Evolutionary conservation across 306 rosid species (phyloP).

Genomic region (Spatholobus suberectus): DNA sequence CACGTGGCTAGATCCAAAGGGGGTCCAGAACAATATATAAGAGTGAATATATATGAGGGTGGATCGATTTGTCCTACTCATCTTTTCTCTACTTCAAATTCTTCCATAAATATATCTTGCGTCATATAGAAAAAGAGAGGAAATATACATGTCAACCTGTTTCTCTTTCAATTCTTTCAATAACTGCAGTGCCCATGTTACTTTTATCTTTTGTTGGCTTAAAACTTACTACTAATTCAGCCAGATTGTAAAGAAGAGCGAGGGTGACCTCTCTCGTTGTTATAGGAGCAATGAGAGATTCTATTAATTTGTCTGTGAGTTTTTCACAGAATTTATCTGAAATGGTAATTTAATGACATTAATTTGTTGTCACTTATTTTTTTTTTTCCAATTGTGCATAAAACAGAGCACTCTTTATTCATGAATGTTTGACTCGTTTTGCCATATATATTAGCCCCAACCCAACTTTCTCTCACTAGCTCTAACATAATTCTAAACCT

Average conservation of each 20-base stretch:
- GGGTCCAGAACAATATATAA: too few species aligned
- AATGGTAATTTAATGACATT: conserved; percentile 50
- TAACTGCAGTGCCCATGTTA: conserved; percentile 30
- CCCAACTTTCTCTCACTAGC: conserved; percentile 60
- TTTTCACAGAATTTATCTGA: conserved; percentile 45
- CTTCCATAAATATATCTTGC: background rate
- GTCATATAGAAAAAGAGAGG: background rate
- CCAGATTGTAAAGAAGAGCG: conserved; percentile 36
- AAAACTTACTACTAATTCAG: conserved; percentile 34
- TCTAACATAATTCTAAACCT: conserved; percentile 56
- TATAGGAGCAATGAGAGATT: background rate
- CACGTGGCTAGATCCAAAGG: too few species aligned
- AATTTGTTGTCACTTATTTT: conserved; percentile 25
- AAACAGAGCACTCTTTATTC: conserved; percentile 53
- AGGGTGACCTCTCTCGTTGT: conserved; percentile 35
- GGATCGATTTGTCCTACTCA: background rate
- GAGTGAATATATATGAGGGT: background rate
- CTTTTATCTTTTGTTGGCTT: conserved; percentile 38
- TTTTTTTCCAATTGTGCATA: conserved; percentile 40
- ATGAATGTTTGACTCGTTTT: conserved; percentile 64
- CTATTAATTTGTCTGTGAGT: conserved; percentile 30
- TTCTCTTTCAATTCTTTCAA: conserved; percentile 47
- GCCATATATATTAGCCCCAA: conserved; percentile 46
- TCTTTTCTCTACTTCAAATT: background rate
- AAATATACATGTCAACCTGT: background rate